phyloP scores from a whole-genome alignment of 805 yeast species.

The Wickerhamomyces chaumierensis region DNA sequence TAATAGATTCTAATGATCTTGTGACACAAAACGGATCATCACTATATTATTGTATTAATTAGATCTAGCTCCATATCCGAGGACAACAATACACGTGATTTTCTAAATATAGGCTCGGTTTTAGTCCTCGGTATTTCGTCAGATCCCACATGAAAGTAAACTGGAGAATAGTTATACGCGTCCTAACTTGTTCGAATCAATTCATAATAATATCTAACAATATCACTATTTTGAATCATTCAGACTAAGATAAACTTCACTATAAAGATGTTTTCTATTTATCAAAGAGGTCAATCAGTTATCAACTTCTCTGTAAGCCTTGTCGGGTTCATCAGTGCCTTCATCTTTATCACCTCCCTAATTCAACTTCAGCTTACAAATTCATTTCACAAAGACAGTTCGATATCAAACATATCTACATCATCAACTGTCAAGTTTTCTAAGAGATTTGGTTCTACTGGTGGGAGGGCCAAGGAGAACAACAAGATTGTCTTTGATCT shows the following conservation, averaged over 20 bases:
- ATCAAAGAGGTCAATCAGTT: constrained; percentile 36
- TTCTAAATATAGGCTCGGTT: too few species aligned
- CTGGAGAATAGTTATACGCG: too few species aligned
- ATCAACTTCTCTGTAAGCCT: constrained; percentile 45
- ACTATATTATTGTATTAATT: too few species aligned
- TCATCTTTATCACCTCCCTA: constrained; percentile 37
- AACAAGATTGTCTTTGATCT: constrained; percentile 62
- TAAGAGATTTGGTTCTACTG: constrained; percentile 55
- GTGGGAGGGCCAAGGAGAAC: constrained; percentile 67
- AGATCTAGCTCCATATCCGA: background rate
- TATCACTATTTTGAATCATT: too few species aligned
- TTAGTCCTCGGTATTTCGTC: too few species aligned
- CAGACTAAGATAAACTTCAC: too few species aligned
- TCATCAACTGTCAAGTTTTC: constrained; percentile 37
- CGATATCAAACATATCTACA: constrained; percentile 25
- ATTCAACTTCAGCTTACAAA: constrained; percentile 34
- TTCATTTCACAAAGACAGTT: constrained; percentile 31
- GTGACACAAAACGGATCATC: too few species aligned
- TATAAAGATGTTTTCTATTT: constrained; percentile 27
- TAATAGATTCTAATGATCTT: too few species aligned
- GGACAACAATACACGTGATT: background rate
- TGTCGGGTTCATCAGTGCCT: constrained; percentile 31
- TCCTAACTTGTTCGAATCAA: too few species aligned
- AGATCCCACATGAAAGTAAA: too few species aligned
- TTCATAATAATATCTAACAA: too few species aligned